phyloP scores from a whole-genome alignment of 1,284 basidiomycete genomes.

The Irpex lacteus region DNA sequence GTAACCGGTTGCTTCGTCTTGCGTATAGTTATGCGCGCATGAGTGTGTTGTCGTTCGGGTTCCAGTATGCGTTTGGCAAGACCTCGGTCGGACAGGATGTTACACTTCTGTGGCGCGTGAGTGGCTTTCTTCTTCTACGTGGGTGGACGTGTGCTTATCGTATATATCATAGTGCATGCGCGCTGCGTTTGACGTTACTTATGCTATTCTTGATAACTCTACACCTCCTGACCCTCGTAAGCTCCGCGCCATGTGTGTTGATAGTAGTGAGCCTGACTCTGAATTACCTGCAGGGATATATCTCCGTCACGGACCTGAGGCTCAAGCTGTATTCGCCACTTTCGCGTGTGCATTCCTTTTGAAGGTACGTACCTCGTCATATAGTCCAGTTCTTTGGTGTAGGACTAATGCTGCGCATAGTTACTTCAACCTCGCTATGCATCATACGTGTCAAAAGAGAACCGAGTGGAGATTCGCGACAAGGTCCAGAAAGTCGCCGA shows the following conservation, averaged over 20 bases:
- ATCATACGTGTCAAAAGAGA: conserved; percentile 49
- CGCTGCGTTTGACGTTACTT: conserved; percentile 63
- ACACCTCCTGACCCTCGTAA: conserved; percentile 53
- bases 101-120: conserved; percentile 63
- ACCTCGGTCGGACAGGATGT: conserved; percentile 50
- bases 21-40: conserved; percentile 70
- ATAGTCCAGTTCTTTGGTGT: not conserved
- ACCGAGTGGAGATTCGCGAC: conserved; percentile 56
- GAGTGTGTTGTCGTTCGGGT: conserved; percentile 68
- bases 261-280: too few species aligned
- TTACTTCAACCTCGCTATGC: conserved; percentile 73
- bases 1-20: conserved; percentile 59
- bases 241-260: conserved; percentile 25
- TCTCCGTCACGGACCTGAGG: conserved; percentile 77
- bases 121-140: conserved; percentile 23
- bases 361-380: conserved; percentile 45
- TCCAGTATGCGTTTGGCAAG: conserved; percentile 71
- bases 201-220: conserved; percentile 60
- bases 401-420: conserved; percentile 30
- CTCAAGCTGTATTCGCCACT: conserved; percentile 81
- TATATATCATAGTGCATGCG: conserved; percentile 44
- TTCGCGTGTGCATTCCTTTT: conserved; percentile 81
- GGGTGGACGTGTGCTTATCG: not conserved
- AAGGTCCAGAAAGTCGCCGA: conserved; percentile 65
- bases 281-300: too few species aligned